phyloP scores from a whole-genome alignment of 1,284 basidiomycete species.

The Hemileia vastatrix region DNA sequence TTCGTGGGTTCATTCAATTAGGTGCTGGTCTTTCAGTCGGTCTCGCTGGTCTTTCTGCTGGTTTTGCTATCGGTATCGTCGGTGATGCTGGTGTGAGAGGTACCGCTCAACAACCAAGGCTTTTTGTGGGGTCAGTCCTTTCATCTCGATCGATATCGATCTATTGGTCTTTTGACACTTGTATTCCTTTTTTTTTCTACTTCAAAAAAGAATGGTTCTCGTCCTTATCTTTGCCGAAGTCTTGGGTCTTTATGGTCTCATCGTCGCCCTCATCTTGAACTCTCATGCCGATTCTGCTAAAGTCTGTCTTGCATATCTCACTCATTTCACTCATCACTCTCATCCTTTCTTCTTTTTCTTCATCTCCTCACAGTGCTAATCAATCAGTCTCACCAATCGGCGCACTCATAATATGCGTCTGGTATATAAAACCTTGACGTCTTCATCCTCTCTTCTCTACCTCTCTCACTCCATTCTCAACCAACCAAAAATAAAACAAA shows the following conservation, averaged over 20 bases:
- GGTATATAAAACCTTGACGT: too few relatives aligned
- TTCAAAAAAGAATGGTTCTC: constrained; percentile 32
- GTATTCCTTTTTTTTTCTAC: not conserved
- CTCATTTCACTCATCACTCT: too few relatives aligned
- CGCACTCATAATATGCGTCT: too few relatives aligned
- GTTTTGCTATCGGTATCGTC: constrained; percentile 48
- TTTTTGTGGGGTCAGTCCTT: constrained; percentile 41
- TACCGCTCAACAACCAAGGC: constrained; percentile 46
- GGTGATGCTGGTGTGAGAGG: constrained; percentile 49
- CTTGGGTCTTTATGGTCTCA: constrained; percentile 45
- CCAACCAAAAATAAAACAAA: too few relatives aligned
- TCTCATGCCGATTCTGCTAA: constrained; percentile 26
- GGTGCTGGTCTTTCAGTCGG: constrained; percentile 49
- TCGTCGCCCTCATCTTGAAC: constrained; percentile 48
- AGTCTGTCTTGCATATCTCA: constrained; percentile 1
- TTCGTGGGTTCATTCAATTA: constrained; percentile 48
- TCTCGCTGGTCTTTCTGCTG: constrained; percentile 48
- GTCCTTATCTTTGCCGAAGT: constrained; percentile 49
- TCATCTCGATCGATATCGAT: not conserved
- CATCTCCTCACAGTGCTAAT: too few relatives aligned
- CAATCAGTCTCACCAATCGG: too few relatives aligned
- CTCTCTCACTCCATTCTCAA: too few relatives aligned
- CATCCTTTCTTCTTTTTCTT: not conserved
- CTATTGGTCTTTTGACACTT: not conserved
- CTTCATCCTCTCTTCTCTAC: too few relatives aligned